Conservation (phyloP, 2,329 filamentous ascomycete species). For the Bretziella fagacearum region DNA sequence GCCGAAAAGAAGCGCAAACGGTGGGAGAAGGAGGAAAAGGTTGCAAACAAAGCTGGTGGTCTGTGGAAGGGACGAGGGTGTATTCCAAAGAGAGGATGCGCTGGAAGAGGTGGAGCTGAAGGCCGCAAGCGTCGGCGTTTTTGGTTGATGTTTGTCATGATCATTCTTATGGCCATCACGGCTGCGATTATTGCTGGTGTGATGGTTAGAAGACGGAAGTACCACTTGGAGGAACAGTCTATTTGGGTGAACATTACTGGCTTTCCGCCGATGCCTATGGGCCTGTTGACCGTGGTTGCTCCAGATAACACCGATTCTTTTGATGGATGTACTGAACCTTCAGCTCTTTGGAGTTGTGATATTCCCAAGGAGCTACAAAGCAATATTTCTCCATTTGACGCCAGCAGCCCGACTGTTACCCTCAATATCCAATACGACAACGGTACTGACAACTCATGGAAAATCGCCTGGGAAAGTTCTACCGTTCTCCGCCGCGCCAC, state of each 20-base stretch:
- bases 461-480: conserved; percentile 20
- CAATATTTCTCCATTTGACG: conserved; percentile 42
- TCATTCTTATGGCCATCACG: background rate
- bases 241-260: conserved; percentile 72
- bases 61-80: conserved; percentile 50
- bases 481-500: conserved; percentile 11
- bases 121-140: background rate
- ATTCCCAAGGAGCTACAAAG: conserved; percentile 62
- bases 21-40: conserved; percentile 48
- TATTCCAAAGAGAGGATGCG: conserved; percentile 40
- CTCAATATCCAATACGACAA: conserved; percentile 63
- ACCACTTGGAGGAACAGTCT: background rate
- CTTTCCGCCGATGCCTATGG: conserved; percentile 74
- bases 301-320: conserved; percentile 48
- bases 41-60: conserved; percentile 32
- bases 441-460: conserved; percentile 33
- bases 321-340: conserved; percentile 52
- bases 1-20: conserved; percentile 27
- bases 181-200: conserved; percentile 16
- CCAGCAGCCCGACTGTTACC: conserved; percentile 60
- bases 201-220: conserved; percentile 24
- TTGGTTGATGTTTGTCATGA: background rate
- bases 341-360: conserved; percentile 72
- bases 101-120: conserved; percentile 45
- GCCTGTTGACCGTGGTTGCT: conserved; percentile 60